Evolutionary conservation across 2,329 filamentous ascomycete species (phyloP).

Genomic region (Pseudogymnoascus sp.): DNA sequence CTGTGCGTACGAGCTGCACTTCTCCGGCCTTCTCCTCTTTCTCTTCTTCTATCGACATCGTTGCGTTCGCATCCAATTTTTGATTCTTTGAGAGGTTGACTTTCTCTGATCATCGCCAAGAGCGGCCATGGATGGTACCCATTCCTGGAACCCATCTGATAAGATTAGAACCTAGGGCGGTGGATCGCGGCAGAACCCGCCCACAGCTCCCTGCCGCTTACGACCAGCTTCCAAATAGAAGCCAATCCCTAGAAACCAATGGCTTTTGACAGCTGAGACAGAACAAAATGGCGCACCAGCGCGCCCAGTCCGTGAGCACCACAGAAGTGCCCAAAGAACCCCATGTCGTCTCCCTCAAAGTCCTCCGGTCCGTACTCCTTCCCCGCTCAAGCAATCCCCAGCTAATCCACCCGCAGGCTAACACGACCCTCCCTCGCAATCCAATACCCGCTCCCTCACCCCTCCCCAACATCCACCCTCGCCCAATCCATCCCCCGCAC

Average conservation of each 20-base stretch:
- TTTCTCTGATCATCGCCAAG: background rate
- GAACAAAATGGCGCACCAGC: constrained; percentile 26
- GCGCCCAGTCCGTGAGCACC: constrained; percentile 18
- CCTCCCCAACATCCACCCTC: constrained; percentile 35
- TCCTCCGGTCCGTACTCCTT: constrained; percentile 46
- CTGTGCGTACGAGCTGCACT: constrained; percentile 32
- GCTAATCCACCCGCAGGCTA: constrained; percentile 47
- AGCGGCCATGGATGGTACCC: background rate
- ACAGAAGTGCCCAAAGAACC: constrained; percentile 53
- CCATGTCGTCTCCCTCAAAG: constrained; percentile 71
- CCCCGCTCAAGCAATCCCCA: constrained; percentile 5
- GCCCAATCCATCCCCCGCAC: constrained; percentile 31
- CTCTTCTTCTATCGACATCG: constrained; percentile 8
- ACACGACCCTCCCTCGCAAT: constrained; percentile 71
- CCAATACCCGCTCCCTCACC: constrained; percentile 55
- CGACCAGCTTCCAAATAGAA: background rate
- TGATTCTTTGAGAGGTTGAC: background rate
- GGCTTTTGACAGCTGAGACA: background rate
- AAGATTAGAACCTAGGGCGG: background rate
- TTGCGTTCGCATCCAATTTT: background rate
- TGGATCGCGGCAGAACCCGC: constrained; percentile 4
- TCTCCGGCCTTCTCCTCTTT: constrained; percentile 10
- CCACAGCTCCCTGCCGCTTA: background rate
- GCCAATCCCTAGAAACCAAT: background rate
- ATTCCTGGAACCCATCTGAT: background rate